Evolutionary conservation across 75 land plant species (phyloP).

Genomic region (Adiantum capillusveneris): DNA sequence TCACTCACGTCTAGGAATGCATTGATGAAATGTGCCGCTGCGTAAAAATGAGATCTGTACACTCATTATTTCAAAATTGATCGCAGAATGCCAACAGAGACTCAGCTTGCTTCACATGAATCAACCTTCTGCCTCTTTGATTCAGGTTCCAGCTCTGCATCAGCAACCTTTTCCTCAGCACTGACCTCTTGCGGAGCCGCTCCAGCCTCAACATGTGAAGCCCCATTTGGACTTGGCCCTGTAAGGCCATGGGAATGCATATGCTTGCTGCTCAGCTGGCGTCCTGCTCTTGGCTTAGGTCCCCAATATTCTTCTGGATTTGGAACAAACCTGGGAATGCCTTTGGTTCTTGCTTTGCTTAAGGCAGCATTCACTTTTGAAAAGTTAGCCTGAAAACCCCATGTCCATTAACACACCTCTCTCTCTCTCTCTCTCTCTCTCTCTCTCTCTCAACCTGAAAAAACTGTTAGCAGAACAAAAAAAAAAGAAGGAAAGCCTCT

Average conservation of each 20-base stretch:
- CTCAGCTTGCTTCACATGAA: no score
- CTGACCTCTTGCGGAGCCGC: slow-evolving; percentile 15
- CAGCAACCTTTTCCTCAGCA: slow-evolving; percentile 5
- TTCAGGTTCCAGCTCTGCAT: slow-evolving; percentile 25
- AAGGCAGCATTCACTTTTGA: slow-evolving; percentile 76
- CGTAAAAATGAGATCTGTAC: no score
- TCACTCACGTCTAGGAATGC: no score
- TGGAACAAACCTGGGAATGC: slow-evolving; percentile 84
- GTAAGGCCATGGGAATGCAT: slow-evolving; percentile 14
- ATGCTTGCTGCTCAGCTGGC: slow-evolving; percentile 80
- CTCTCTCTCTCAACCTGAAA: no score
- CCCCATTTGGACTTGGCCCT: background rate
- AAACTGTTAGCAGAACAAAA: no score
- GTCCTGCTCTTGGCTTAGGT: slow-evolving; percentile 92
- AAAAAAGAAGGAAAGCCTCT: no score
- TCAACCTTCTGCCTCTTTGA: slow-evolving; percentile 57
- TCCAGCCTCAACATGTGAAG: slow-evolving; percentile 19
- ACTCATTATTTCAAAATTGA: no score
- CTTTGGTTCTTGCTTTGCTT: slow-evolving; percentile 87
- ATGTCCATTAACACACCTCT: background rate
- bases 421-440: no score
- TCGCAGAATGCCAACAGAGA: no score
- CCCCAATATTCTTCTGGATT: slow-evolving; percentile 98
- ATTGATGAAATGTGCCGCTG: no score
- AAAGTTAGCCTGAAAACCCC: slow-evolving; percentile 67